A percentile compares a stretch with the other conserved stretches of the same genome.
These are phyloP conservation scores for Eimeria tenella DNA, from an alignment of 169 alveolate genomes.

Conservation along the genomic window DNA sequence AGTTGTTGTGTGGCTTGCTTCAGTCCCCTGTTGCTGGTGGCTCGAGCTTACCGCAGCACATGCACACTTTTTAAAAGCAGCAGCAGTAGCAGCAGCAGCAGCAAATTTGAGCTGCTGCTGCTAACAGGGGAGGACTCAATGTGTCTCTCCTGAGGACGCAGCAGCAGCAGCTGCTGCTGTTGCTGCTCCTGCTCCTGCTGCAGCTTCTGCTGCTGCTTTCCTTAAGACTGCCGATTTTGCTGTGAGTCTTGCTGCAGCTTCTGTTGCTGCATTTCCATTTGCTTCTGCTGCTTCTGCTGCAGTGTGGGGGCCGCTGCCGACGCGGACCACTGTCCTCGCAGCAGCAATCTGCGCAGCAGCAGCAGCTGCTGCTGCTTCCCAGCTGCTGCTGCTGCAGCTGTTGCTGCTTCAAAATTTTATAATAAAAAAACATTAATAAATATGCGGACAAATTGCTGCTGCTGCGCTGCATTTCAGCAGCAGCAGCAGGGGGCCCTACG, in stretches of 20 bases:
- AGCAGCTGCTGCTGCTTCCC: slow-evolving; percentile 22
- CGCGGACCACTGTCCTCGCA: background rate
- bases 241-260: background rate
- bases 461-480: background rate
- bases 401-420: background rate
- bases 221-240: background rate
- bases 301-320: slow-evolving; percentile 48
- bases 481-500: slow-evolving; percentile 4
- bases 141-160: background rate
- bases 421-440: background rate
- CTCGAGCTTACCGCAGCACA: too few relatives aligned
- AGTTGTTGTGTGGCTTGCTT: too few relatives aligned
- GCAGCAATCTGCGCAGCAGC: background rate
- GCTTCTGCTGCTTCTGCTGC: slow-evolving; percentile 17
- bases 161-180: slow-evolving; percentile 4
- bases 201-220: background rate
- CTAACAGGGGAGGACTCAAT: background rate
- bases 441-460: background rate
- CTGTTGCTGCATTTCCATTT: background rate
- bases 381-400: slow-evolving; percentile 14
- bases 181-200: slow-evolving; percentile 28
- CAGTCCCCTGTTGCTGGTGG: too few relatives aligned
- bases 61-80: background rate
- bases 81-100: slow-evolving; percentile 11
- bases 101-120: background rate